Evolutionary conservation across 768 basidiomycete species (phyloP), one percentile per base, ranked within the genome.

Genomic region (Cystobasidium tubakii): DNA sequence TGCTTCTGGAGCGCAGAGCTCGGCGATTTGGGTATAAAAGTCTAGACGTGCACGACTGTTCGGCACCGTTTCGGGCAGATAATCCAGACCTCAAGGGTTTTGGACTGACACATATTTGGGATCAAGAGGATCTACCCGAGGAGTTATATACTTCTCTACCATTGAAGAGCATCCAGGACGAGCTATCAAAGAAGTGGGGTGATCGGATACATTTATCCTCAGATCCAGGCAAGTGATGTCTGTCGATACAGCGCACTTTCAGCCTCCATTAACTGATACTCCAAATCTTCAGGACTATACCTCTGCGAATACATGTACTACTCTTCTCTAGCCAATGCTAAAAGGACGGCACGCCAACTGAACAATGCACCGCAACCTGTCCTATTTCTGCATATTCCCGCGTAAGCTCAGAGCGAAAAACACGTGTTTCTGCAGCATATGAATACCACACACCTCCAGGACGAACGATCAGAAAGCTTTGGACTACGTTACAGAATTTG

Each of bases 281-380:
- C 25, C 9, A 6, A 17, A 3, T 63, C 27, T 9, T 3, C 54
- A 71, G 69, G 69, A 12, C 69, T 71, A 23, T 71, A 27, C 25
- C 54, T 71, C 1, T 71, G 69, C 54, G 69, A 71, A 46, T 71
- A 55, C 27, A 60, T 62, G 2, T 71, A 71, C 54, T 71, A 71
- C 54, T 19, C 27, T n/a, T 71, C 69, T 27, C 36, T 71, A 6
- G 69, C 69, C 3, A 27, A 3, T 6, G 50, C 69, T 7, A 23
- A 60, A 4, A 53, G 69, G 23, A n/a, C 9, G 33, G 69, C 69
- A 2, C 25, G 53, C 9, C 1, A 12, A 19, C 50, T 7, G 9
- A 25, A 36, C 33, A 17, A 12, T 10, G 33, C 23, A 15, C 36
- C 31, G 2, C 60, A 71, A 36, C 69, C 69, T 21, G 69, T 71